Evolutionary conservation across 352 stramenopile genomes (phyloP).

Genomic region (Phytophthora tubulina): DNA sequence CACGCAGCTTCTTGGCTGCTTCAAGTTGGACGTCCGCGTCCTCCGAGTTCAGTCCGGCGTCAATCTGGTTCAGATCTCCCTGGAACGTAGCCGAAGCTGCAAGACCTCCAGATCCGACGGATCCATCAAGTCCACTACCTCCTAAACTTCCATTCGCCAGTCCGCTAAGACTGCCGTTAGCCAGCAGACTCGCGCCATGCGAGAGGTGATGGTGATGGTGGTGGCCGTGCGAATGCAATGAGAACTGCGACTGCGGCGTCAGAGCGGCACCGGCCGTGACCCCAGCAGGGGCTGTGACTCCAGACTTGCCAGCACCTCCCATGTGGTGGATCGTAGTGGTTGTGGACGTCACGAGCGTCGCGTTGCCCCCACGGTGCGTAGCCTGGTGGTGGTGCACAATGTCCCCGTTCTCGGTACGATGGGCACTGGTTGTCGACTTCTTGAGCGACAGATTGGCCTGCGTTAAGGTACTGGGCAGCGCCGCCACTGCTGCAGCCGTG

Average conservation of each 20-base stretch:
- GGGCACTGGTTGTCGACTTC: conserved; percentile 56
- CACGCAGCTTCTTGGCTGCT: conserved; percentile 89
- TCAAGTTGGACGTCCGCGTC: conserved; percentile 86
- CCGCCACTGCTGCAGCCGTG: conserved; percentile 75
- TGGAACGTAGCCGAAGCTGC: conserved; percentile 74
- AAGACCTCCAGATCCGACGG: conserved; percentile 36
- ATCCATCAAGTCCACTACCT: conserved; percentile 45
- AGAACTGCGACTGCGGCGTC: conserved; percentile 57
- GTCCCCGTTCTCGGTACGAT: conserved; percentile 77
- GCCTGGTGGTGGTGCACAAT: conserved; percentile 84
- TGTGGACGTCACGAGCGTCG: conserved; percentile 79
- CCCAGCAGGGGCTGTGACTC: conserved; percentile 16
- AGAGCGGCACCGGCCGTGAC: conserved; percentile 12
- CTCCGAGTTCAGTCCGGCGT: conserved; percentile 82
- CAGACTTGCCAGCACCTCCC: conserved; percentile 31
- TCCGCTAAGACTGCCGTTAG: conserved; percentile 57
- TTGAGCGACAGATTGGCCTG: conserved; percentile 61
- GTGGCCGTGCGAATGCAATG: conserved; percentile 60
- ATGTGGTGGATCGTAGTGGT: conserved; percentile 83
- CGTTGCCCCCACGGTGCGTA: conserved; percentile 76
- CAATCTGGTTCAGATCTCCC: conserved; percentile 86
- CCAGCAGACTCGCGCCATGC: conserved; percentile 53
- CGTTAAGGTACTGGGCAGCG: conserved; percentile 70
- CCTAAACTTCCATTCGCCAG: conserved; percentile 38
- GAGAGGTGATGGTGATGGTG: conserved; percentile 65